A percentile compares a stretch with the other conserved stretches of the same genome.
Evolutionary conservation across 169 alveolate species (phyloP).

Genomic region (Plasmodium gonderi): DNA sequence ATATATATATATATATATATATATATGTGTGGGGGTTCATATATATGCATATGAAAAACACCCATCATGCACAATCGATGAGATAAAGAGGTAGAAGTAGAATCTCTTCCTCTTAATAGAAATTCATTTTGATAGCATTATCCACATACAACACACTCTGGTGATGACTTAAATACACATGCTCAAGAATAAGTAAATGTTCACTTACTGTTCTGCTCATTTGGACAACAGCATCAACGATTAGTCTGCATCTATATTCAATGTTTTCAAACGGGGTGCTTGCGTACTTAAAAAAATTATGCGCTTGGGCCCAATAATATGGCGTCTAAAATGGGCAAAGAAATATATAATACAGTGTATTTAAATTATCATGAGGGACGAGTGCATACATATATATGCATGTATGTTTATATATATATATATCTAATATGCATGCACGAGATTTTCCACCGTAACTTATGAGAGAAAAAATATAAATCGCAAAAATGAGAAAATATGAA

Average conservation of each 20-base stretch:
- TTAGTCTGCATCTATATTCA: slow-evolving; percentile 56
- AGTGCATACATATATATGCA: no score
- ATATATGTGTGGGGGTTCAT: not conserved
- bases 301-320: slow-evolving; percentile 62
- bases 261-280: slow-evolving; percentile 43
- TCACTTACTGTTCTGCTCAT: slow-evolving; percentile 4
- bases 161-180: not conserved
- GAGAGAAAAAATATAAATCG: no score
- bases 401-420: not conserved
- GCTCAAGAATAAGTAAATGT: not conserved
- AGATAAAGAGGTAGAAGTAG: no score
- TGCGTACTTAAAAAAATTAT: slow-evolving; percentile 60
- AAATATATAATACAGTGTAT: not conserved
- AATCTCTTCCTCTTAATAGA: not conserved
- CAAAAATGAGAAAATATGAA: no score
- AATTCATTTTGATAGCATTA: not conserved
- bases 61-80: no score
- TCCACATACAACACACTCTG: no score
- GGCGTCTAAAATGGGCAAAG: slow-evolving; percentile 28
- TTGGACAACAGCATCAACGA: slow-evolving; percentile 43
- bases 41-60: no score
- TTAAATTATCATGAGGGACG: not conserved
- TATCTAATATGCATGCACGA: no score
- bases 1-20: not conserved
- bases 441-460: no score